Conservation (phyloP, 129 eudicot species). For the Smallanthus sonchifolius region DNA sequence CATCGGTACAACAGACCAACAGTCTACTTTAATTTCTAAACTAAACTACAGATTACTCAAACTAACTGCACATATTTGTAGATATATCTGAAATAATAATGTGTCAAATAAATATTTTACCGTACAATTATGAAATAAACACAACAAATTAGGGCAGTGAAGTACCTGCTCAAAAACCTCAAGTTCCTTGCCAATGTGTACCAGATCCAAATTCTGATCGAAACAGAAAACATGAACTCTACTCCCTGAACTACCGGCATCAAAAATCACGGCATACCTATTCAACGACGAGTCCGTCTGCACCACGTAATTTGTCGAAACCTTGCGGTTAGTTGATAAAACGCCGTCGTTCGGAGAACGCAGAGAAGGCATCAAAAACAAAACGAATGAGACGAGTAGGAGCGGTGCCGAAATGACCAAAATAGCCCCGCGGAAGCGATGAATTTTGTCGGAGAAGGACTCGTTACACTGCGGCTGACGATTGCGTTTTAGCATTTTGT, state of each 20-base stretch:
- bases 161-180: constrained; percentile 83
- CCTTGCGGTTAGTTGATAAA: constrained; percentile 37
- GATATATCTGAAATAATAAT: no score
- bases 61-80: no score
- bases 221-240: constrained; percentile 89
- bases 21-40: no score
- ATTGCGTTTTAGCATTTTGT: no score
- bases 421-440: constrained; percentile 44
- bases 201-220: constrained; percentile 71
- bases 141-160: no score
- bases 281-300: not conserved
- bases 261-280: constrained; percentile 76
- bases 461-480: no score
- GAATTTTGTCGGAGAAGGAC: constrained; percentile 31
- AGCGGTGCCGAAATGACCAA: constrained; percentile 53
- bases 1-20: no score
- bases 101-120: no score
- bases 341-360: constrained; percentile 29
- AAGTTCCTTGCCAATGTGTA: constrained; percentile 69
- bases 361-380: constrained; percentile 53
- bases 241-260: constrained; percentile 96
- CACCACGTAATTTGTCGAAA: constrained; percentile 30
- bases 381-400: constrained; percentile 51
- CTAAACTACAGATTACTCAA: no score
- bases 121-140: no score